Conservation (phyloP, 1,139 yeast species). For the Hansenula lynferdii region DNA sequence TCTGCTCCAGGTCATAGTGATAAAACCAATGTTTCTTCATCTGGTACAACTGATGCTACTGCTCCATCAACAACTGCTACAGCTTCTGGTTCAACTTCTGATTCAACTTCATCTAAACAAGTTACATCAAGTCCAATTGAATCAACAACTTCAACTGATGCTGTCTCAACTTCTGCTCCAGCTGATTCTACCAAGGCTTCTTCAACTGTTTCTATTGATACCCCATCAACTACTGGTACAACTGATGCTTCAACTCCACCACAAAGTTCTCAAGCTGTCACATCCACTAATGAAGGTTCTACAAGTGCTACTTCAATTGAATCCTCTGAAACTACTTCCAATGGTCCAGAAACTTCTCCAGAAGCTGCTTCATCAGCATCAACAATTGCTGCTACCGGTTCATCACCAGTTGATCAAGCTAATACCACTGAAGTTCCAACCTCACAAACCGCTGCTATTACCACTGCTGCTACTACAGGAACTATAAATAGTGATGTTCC, state of each 20-base stretch:
- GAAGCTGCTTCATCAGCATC: too few relatives aligned
- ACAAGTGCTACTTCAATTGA: too few relatives aligned
- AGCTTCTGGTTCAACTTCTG: slow-evolving; percentile 4
- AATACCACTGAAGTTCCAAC: background rate
- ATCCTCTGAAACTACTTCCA: too few relatives aligned
- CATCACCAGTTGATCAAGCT: too few relatives aligned
- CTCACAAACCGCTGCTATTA: background rate
- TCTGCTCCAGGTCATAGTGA: background rate
- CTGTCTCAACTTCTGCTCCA: too few relatives aligned
- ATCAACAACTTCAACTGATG: background rate
- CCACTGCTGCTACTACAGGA: too few relatives aligned
- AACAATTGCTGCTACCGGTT: too few relatives aligned
- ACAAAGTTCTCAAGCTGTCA: too few relatives aligned
- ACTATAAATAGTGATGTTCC: too few relatives aligned
- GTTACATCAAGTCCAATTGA: slow-evolving; percentile 27
- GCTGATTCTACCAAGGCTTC: background rate
- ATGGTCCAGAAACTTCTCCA: too few relatives aligned
- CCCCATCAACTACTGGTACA: background rate
- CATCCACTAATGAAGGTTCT: too few relatives aligned
- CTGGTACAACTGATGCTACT: background rate
- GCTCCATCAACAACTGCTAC: background rate
- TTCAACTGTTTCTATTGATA: background rate
- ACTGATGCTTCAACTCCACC: background rate
- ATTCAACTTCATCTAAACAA: slow-evolving; percentile 5
- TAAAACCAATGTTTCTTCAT: background rate